A percentile compares a stretch with the other conserved stretches of the same genome.
These are phyloP conservation scores for Vigna trinervia DNA, from an alignment of 306 rosid genomes.

Conservation along the genomic window DNA sequence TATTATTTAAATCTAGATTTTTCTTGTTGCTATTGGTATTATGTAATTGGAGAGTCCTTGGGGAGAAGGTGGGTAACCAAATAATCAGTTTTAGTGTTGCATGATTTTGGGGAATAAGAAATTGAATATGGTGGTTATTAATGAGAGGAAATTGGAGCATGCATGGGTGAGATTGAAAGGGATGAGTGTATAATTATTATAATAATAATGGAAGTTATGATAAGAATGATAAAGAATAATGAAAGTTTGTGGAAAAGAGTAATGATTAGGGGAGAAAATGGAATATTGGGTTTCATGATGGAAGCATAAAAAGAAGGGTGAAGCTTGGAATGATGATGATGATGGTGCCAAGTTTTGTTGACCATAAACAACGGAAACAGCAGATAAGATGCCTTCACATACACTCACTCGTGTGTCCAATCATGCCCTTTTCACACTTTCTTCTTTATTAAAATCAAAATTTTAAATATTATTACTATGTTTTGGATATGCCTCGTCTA, in stretches of 20 bases:
- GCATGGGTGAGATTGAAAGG: constrained; percentile 35
- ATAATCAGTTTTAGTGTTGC: too few species aligned
- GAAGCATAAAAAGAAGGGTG: constrained; percentile 31
- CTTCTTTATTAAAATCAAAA: too few species aligned
- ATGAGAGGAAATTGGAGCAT: background rate
- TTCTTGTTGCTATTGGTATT: too few species aligned
- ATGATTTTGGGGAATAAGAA: too few species aligned
- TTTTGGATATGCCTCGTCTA: too few species aligned
- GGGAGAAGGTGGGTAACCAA: too few species aligned
- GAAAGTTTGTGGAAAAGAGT: constrained; percentile 25
- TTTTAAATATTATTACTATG: too few species aligned
- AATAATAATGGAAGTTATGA: constrained; percentile 19
- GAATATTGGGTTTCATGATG: constrained; percentile 34
- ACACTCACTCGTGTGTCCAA: constrained; percentile 56
- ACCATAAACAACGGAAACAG: constrained; percentile 40
- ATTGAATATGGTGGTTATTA: background rate
- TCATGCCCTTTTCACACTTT: constrained; percentile 38
- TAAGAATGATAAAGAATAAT: constrained; percentile 20
- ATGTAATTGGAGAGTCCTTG: too few species aligned
- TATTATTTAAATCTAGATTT: too few species aligned
- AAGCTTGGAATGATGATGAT: constrained; percentile 29
- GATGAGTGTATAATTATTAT: constrained; percentile 38
- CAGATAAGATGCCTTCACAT: constrained; percentile 45
- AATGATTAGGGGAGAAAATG: constrained; percentile 36
- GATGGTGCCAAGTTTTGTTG: constrained; percentile 38